phyloP scores from a whole-genome alignment of 2,329 filamentous ascomycete species.

The Coniochaeta prunicola region DNA sequence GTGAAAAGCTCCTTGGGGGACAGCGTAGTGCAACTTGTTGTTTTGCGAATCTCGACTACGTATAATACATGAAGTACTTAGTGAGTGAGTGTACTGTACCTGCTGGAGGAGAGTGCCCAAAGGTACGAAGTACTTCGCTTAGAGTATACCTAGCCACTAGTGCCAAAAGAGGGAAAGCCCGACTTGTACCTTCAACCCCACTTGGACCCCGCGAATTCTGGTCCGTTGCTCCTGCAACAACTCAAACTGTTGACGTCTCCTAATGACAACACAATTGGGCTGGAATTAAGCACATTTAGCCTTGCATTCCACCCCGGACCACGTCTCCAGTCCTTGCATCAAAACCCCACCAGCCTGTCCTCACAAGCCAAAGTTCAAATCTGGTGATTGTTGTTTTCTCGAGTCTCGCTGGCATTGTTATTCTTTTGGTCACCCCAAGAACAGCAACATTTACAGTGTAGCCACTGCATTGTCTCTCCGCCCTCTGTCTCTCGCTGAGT shows the following conservation, averaged over 20 bases:
- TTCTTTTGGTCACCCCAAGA: background rate
- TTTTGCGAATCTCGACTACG: too few species aligned
- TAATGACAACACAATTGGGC: background rate
- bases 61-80: too few species aligned
- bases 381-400: background rate
- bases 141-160: too few species aligned
- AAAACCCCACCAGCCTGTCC: background rate
- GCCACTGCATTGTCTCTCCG: background rate
- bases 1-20: too few species aligned
- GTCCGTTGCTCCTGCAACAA: background rate
- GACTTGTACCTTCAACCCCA: background rate
- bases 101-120: too few species aligned
- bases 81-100: too few species aligned
- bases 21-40: too few species aligned
- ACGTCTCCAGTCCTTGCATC: background rate
- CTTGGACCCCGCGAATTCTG: background rate
- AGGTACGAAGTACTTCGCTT: too few species aligned
- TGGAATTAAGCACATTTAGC: background rate
- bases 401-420: background rate
- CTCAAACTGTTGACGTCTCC: background rate
- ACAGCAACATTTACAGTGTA: background rate
- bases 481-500: background rate
- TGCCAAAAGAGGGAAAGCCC: too few species aligned
- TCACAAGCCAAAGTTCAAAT: background rate
- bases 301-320: background rate